These are phyloP conservation scores for Meyerozyma athensensis DNA, from an alignment of 1,139 yeast genomes.

Conservation along the genomic window DNA sequence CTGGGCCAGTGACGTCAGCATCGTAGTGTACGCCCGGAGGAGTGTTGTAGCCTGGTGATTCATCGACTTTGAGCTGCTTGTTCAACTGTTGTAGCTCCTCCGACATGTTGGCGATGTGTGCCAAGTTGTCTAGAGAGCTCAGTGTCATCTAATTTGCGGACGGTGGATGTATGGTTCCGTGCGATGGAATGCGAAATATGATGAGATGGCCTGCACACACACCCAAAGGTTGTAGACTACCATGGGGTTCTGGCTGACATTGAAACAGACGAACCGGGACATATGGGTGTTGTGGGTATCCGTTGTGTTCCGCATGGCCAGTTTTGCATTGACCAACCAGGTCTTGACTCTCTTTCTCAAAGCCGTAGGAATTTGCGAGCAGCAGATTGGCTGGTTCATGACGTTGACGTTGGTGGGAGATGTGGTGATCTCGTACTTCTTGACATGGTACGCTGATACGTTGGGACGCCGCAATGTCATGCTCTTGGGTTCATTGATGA, in stretches of 20 bases:
- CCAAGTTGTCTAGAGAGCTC: constrained; percentile 35
- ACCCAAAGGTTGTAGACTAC: neutral
- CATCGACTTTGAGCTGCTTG: constrained; percentile 20
- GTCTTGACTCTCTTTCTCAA: constrained; percentile 68
- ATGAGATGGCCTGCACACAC: constrained; percentile 3
- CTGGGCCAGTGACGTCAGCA: neutral
- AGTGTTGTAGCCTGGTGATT: neutral
- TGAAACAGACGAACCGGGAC: constrained; percentile 39
- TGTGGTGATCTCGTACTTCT: constrained; percentile 60
- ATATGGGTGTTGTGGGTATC: constrained; percentile 65
- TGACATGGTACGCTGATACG: constrained; percentile 78
- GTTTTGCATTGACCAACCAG: constrained; percentile 81
- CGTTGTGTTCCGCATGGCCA: constrained; percentile 66
- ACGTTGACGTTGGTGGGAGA: constrained; percentile 79
- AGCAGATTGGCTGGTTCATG: constrained; percentile 75
- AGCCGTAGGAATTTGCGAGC: constrained; percentile 50
- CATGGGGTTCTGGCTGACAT: constrained; percentile 8
- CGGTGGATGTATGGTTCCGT: neutral
- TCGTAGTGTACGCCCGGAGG: constrained; percentile 6
- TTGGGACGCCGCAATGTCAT: constrained; percentile 70
- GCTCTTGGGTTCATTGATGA: constrained; percentile 60
- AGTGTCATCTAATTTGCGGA: neutral
- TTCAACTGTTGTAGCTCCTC: constrained; percentile 34
- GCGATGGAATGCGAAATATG: neutral
- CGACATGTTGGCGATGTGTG: constrained; percentile 44